Conservation (phyloP, 2,329 filamentous ascomycete genomes). For the Tolypocladium endophyticum region DNA sequence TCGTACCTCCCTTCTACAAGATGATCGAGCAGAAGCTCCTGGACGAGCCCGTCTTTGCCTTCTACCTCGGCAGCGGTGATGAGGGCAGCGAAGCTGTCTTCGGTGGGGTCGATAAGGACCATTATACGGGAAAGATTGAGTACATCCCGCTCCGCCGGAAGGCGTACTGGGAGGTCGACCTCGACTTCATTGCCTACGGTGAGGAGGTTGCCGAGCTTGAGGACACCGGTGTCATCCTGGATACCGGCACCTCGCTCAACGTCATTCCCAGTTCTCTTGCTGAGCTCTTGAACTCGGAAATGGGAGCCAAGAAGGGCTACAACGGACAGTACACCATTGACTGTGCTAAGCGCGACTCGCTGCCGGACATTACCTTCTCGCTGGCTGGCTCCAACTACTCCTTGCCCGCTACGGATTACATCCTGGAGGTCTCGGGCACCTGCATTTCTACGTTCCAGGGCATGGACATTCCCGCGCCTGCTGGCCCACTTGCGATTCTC, state of each 20-base stretch:
- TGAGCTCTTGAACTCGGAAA: constrained; percentile 94
- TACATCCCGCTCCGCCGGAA: constrained; percentile 94
- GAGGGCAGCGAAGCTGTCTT: constrained; percentile 81
- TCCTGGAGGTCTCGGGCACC: constrained; percentile 86
- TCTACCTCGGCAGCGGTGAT: constrained; percentile 74
- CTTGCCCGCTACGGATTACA: constrained; percentile 83
- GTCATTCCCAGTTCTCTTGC: constrained; percentile 84
- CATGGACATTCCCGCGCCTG: constrained; percentile 82
- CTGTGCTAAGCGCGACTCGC: constrained; percentile 68
- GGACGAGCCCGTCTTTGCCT: constrained; percentile 89
- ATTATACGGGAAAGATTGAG: constrained; percentile 75
- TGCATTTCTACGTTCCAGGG: constrained; percentile 98
- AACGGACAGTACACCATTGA: constrained; percentile 96
- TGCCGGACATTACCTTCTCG: constrained; percentile 87
- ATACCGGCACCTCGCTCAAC: constrained; percentile 97
- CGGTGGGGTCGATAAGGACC: constrained; percentile 73
- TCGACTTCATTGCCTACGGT: constrained; percentile 85
- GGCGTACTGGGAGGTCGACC: constrained; percentile 99
- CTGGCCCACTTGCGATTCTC: constrained; percentile 86
- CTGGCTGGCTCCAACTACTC: constrained; percentile 88
- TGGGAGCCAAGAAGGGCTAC: constrained; percentile 95
- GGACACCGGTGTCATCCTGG: constrained; percentile 89
- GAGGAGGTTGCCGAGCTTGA: constrained; percentile 80
- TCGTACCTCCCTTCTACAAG: constrained; percentile 92
- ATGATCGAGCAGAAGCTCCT: constrained; percentile 84